These are phyloP conservation scores for Claviceps fusiformis DNA, from an alignment of 2,329 filamentous ascomycete genomes.

Conservation along the genomic window DNA sequence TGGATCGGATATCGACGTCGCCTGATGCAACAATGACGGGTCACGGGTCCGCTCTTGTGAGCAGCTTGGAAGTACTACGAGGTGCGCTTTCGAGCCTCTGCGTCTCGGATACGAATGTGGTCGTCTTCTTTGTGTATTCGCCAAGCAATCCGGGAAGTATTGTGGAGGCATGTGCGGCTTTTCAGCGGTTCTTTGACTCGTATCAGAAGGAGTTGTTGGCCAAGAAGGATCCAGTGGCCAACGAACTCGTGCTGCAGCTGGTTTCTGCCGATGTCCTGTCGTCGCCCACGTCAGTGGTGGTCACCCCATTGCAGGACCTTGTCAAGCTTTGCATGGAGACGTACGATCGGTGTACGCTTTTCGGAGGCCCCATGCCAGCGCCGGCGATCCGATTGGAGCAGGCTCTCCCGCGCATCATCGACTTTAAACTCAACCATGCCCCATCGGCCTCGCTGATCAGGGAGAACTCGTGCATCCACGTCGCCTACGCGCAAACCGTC, in stretches of 20 bases:
- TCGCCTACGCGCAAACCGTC: slow-evolving; percentile 63
- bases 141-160: slow-evolving; percentile 47
- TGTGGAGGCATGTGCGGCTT: slow-evolving; percentile 59
- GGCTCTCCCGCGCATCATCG: slow-evolving; percentile 54
- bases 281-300: slow-evolving; percentile 45
- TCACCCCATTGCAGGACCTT: slow-evolving; percentile 48
- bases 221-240: slow-evolving; percentile 30
- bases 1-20: slow-evolving; percentile 30
- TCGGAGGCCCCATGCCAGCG: slow-evolving; percentile 43
- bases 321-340: slow-evolving; percentile 55
- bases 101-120: slow-evolving; percentile 44
- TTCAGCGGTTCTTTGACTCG: slow-evolving; percentile 55
- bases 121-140: slow-evolving; percentile 65
- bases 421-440: slow-evolving; percentile 56
- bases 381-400: slow-evolving; percentile 63
- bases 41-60: slow-evolving; percentile 31
- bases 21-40: slow-evolving; percentile 27
- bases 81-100: slow-evolving; percentile 29
- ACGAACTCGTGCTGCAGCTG: slow-evolving; percentile 66
- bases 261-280: slow-evolving; percentile 56
- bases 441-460: slow-evolving; percentile 61
- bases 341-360: slow-evolving; percentile 59
- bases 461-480: slow-evolving; percentile 68
- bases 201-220: slow-evolving; percentile 31
- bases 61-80: slow-evolving; percentile 34